These are phyloP conservation scores for Alternaria sp. DNA, from an alignment of 2,329 filamentous ascomycete genomes.

Conservation along the genomic window DNA sequence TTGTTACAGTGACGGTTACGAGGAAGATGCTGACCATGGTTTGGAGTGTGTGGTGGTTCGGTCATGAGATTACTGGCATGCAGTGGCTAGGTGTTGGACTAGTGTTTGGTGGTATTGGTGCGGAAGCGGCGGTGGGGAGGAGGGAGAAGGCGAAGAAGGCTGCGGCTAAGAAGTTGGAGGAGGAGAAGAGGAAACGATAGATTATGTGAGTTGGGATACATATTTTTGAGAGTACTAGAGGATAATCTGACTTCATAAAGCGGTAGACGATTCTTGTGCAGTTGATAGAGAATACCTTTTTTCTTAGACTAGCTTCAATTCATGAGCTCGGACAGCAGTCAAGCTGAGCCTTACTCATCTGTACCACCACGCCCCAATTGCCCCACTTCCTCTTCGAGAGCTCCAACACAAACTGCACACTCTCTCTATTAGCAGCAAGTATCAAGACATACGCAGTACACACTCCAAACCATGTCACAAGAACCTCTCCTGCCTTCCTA, in stretches of 20 bases:
- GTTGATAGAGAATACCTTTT: not conserved
- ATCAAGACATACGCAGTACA: not conserved
- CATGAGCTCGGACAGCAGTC: not conserved
- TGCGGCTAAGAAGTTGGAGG: conserved; percentile 57
- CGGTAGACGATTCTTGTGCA: not conserved
- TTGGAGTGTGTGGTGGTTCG: conserved; percentile 91
- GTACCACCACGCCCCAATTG: not conserved
- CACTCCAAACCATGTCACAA: not conserved
- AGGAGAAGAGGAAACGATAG: conserved; percentile 20
- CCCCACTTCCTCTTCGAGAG: not conserved
- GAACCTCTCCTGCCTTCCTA: not conserved
- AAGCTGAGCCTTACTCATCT: not conserved
- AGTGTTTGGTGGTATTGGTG: conserved; percentile 94
- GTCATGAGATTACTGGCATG: conserved; percentile 82
- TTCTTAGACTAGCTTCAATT: not conserved
- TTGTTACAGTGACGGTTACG: conserved; percentile 96
- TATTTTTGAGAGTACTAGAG: not conserved
- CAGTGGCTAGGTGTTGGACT: conserved; percentile 92
- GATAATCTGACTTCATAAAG: too few relatives aligned
- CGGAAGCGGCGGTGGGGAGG: conserved; percentile 81
- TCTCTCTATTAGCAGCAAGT: not conserved
- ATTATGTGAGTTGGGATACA: not conserved
- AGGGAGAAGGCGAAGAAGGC: conserved; percentile 85
- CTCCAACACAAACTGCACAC: not conserved
- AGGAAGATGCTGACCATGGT: conserved; percentile 99